Evolutionary conservation across 352 stramenopile genomes (phyloP).

Genomic region (Phytophthora podocarpi): DNA sequence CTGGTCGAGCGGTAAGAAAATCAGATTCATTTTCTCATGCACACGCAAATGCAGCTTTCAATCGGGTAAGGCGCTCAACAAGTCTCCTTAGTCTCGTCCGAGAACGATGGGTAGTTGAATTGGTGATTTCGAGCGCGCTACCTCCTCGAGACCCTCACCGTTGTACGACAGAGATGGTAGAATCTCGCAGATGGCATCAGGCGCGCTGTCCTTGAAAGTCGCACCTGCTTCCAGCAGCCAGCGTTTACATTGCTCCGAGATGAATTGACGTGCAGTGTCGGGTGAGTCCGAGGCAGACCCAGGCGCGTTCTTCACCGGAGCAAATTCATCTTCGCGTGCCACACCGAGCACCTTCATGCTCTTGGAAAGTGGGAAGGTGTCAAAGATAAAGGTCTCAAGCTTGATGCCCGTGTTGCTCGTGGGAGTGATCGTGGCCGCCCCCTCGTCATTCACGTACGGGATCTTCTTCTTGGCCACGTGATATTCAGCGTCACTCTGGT

Average conservation of each 20-base stretch:
- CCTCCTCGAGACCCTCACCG: conserved; percentile 72
- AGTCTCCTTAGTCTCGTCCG: conserved; percentile 4
- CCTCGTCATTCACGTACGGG: conserved; percentile 84
- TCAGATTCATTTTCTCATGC: conserved; percentile 26
- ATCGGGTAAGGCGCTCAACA: conserved; percentile 1
- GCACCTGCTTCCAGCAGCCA: conserved; percentile 68
- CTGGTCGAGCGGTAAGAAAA: conserved; percentile 36
- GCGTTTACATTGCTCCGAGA: conserved; percentile 59
- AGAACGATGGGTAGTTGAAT: conserved; percentile 49
- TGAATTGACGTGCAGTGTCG: conserved; percentile 69
- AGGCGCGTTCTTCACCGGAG: conserved; percentile 90
- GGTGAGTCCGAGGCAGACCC: conserved; percentile 74
- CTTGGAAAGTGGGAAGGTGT: conserved; percentile 96
- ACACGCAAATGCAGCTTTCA: neutral
- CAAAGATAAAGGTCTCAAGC: conserved; percentile 99
- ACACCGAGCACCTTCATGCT: conserved; percentile 95
- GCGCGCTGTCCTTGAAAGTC: conserved; percentile 31
- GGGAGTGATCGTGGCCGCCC: conserved; percentile 86
- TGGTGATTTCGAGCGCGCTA: conserved; percentile 42
- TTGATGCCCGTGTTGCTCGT: conserved; percentile 95
- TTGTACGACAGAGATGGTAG: conserved; percentile 83
- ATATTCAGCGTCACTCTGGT: conserved; percentile 92
- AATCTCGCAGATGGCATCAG: conserved; percentile 68
- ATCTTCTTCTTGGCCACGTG: conserved; percentile 99
- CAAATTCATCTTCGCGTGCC: conserved; percentile 89